phyloP scores from a whole-genome alignment of 108 stramenopile species.

The Pseudonitzschia multistriata region DNA sequence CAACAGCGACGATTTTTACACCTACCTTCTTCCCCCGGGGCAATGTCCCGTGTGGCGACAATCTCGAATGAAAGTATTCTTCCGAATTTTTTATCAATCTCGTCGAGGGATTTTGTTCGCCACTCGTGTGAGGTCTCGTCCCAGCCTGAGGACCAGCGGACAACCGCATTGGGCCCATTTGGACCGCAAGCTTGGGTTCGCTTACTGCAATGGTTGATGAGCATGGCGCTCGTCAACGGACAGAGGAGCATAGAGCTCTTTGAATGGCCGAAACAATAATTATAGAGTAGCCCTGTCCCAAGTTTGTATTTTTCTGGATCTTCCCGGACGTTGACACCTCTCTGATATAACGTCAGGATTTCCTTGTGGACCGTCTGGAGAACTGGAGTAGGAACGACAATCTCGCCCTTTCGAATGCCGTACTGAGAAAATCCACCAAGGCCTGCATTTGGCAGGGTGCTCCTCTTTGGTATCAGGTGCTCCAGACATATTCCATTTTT shows the following conservation, averaged over 20 bases:
- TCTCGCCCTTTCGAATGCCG: slow-evolving; percentile 23
- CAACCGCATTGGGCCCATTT: slow-evolving; percentile 48
- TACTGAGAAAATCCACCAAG: slow-evolving; percentile 71
- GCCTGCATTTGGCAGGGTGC: slow-evolving; percentile 65
- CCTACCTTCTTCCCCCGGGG: slow-evolving; percentile 53
- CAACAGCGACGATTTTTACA: too few species aligned
- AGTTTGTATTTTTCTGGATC: slow-evolving; percentile 1
- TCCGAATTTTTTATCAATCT: slow-evolving; percentile 5
- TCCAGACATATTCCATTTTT: slow-evolving; percentile 47
- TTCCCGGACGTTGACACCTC: neutral
- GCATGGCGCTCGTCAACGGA: slow-evolving; percentile 31
- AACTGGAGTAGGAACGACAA: slow-evolving; percentile 40
- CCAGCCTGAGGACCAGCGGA: slow-evolving; percentile 30
- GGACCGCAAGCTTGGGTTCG: neutral
- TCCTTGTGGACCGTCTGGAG: slow-evolving; percentile 19
- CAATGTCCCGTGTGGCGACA: slow-evolving; percentile 62
- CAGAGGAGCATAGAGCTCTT: slow-evolving; percentile 63
- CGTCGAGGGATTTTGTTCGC: neutral
- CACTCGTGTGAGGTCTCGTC: slow-evolving; percentile 12
- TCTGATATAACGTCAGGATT: slow-evolving; percentile 8
- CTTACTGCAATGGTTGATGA: slow-evolving; percentile 32
- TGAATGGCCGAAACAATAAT: slow-evolving; percentile 69
- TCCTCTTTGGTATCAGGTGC: slow-evolving; percentile 33
- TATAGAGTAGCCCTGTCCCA: slow-evolving; percentile 36
- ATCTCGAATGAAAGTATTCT: slow-evolving; percentile 41